phyloP scores from a whole-genome alignment of 352 stramenopile species.

The Phytophthora ohioensis region DNA sequence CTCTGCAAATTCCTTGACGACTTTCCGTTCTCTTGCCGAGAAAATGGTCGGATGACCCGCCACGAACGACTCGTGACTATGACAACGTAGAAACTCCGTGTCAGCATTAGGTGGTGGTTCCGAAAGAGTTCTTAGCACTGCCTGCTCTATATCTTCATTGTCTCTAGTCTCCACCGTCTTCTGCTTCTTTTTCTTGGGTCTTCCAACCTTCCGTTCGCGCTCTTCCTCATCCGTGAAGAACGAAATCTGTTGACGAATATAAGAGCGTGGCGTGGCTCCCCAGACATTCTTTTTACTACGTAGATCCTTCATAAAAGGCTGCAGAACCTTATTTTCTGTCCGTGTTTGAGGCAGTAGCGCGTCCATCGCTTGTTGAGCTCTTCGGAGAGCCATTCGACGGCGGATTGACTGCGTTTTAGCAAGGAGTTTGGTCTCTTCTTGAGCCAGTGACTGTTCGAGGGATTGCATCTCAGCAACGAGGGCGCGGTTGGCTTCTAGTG shows the following conservation, averaged over 20 bases:
- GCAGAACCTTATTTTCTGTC: background rate
- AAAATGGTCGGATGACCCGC: constrained; percentile 60
- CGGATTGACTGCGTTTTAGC: constrained; percentile 54
- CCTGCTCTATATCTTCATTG: constrained; percentile 8
- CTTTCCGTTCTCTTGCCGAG: constrained; percentile 62
- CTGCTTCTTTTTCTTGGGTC: constrained; percentile 44
- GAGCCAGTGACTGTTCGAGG: constrained; percentile 37
- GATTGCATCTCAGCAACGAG: constrained; percentile 53
- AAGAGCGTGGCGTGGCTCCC: constrained; percentile 55
- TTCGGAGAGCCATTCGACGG: constrained; percentile 56
- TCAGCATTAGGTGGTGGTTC: constrained; percentile 66
- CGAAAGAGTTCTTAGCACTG: constrained; percentile 9
- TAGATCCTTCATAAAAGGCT: constrained; percentile 13
- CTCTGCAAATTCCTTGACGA: constrained; percentile 60
- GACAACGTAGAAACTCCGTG: constrained; percentile 53
- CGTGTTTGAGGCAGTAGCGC: constrained; percentile 28
- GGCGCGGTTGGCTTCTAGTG: constrained; percentile 54
- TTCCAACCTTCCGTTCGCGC: constrained; percentile 24
- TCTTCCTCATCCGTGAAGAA: constrained; percentile 68
- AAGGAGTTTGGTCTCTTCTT: constrained; percentile 52
- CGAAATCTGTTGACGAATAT: constrained; percentile 62
- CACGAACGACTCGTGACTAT: constrained; percentile 71
- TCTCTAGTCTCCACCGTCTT: constrained; percentile 12
- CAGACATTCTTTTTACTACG: constrained; percentile 14
- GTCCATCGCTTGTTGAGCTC: constrained; percentile 63